Evolutionary conservation across 176 grass and related monocot genomes (phyloP).

Genomic region (Lolium multiflorum): DNA sequence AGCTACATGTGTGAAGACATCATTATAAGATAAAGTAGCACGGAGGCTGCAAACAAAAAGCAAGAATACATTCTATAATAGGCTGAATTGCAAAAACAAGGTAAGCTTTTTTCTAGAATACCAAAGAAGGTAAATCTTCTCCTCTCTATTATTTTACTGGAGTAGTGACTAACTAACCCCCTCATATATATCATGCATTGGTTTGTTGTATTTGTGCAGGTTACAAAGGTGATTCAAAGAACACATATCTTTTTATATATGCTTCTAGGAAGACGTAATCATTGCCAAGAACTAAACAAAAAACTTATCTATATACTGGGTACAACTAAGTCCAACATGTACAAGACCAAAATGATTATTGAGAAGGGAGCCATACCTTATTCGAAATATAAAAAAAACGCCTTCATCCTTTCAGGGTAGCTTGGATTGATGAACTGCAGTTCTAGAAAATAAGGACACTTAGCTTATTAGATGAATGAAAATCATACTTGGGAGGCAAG

Average conservation of each 20-base stretch:
- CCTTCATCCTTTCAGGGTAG: conserved; percentile 33
- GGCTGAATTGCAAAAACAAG: no score
- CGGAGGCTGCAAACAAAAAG: conserved; percentile 23
- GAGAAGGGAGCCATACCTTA: conserved; percentile 36
- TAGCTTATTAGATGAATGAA: conserved; percentile 38
- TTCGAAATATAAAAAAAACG: conserved; percentile 41
- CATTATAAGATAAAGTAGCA: not conserved
- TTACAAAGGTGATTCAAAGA: conserved; percentile 23
- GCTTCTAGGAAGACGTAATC: conserved; percentile 1
- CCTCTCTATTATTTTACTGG: not conserved
- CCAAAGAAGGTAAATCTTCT: not conserved
- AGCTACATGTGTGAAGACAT: conserved; percentile 9
- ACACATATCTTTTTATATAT: not conserved
- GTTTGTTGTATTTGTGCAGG: not conserved
- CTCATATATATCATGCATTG: not conserved
- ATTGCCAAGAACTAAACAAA: not conserved
- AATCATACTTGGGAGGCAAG: conserved; percentile 3
- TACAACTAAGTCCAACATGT: conserved; percentile 17
- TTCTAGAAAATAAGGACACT: conserved; percentile 32
- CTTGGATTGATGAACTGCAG: conserved; percentile 29
- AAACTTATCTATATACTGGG: not conserved
- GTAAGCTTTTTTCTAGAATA: no score
- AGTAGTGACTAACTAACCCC: not conserved
- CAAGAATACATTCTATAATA: conserved; percentile 1
- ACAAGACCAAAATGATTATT: not conserved